phyloP scores from a whole-genome alignment of 257 asterid species.

The Verbena officinalis region DNA sequence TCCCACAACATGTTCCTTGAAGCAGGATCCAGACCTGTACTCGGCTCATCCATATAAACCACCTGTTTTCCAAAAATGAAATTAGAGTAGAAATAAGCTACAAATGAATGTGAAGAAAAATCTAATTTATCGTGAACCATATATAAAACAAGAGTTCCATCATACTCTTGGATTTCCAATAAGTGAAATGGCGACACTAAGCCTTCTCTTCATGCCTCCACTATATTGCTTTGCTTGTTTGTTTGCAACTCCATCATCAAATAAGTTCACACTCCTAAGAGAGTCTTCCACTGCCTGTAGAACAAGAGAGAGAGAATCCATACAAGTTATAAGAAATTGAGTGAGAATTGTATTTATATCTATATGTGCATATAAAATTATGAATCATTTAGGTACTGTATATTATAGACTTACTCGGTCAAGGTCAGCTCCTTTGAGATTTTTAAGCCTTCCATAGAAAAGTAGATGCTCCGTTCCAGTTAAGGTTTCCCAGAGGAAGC shows the following conservation, averaged over 20 bases:
- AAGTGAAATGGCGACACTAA: constrained; percentile 94
- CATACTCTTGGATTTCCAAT: constrained; percentile 95
- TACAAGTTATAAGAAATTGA: background rate
- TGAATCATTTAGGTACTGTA: too few relatives aligned
- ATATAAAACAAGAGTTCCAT: constrained; percentile 19
- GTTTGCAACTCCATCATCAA: constrained; percentile 89
- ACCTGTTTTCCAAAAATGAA: constrained; percentile 54
- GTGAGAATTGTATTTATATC: background rate
- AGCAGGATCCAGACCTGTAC: constrained; percentile 99
- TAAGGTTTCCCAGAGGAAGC: constrained; percentile 88
- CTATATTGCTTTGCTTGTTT: constrained; percentile 86
- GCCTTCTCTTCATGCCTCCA: constrained; percentile 99
- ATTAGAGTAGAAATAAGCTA: background rate
- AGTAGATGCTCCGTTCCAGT: constrained; percentile 92
- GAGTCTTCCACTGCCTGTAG: constrained; percentile 94
- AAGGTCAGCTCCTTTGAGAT: constrained; percentile 79
- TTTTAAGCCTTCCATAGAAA: constrained; percentile 96
- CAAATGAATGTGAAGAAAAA: background rate
- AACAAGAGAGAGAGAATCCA: constrained; percentile 22
- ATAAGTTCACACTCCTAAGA: constrained; percentile 82
- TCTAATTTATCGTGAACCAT: background rate
- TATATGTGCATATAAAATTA: too few relatives aligned
- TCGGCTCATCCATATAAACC: constrained; percentile 98
- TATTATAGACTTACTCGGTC: constrained; percentile 56
- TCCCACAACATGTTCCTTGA: constrained; percentile 93